These are phyloP conservation scores for Penicillium turbatum DNA, from an alignment of 495 filamentous ascomycete genomes.

Conservation along the genomic window DNA sequence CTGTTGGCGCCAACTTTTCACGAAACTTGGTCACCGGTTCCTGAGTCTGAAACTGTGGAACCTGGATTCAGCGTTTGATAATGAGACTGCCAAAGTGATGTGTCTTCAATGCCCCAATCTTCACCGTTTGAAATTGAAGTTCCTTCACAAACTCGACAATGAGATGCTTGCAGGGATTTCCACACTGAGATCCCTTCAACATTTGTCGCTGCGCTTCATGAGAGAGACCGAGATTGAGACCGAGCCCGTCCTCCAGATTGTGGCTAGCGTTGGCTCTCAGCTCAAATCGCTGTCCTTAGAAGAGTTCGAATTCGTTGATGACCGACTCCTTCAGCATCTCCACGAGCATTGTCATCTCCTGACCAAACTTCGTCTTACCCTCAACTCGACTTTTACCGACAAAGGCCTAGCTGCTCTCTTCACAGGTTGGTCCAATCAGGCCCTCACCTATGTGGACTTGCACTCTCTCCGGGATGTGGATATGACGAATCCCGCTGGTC, in stretches of 20 bases:
- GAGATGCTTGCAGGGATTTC: constrained; percentile 49
- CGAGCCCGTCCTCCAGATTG: constrained; percentile 53
- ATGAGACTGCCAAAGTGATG: constrained; percentile 54
- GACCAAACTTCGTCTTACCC: constrained; percentile 69
- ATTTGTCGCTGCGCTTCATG: constrained; percentile 65
- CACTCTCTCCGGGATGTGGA: constrained; percentile 71
- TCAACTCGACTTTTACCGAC: constrained; percentile 71
- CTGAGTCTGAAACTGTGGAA: constrained; percentile 63
- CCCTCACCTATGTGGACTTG: constrained; percentile 65
- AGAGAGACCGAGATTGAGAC: constrained; percentile 52
- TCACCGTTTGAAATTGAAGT: constrained; percentile 65
- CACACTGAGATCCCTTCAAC: constrained; percentile 55
- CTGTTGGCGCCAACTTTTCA: constrained; percentile 65
- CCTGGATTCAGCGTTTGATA: constrained; percentile 68
- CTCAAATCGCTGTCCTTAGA: constrained; percentile 71
- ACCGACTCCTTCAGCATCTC: constrained; percentile 59
- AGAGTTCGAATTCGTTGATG: constrained; percentile 52
- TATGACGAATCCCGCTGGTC: constrained; percentile 58
- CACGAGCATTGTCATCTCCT: constrained; percentile 63
- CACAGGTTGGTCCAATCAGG: constrained; percentile 65
- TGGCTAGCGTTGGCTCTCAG: constrained; percentile 53
- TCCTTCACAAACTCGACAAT: constrained; percentile 50
- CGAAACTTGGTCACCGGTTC: constrained; percentile 55
- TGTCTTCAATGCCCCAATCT: constrained; percentile 60
- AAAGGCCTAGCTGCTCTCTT: constrained; percentile 67